Evolutionary conservation across 2,329 filamentous ascomycete species (phyloP).

Genomic region (Amphichorda felina): DNA sequence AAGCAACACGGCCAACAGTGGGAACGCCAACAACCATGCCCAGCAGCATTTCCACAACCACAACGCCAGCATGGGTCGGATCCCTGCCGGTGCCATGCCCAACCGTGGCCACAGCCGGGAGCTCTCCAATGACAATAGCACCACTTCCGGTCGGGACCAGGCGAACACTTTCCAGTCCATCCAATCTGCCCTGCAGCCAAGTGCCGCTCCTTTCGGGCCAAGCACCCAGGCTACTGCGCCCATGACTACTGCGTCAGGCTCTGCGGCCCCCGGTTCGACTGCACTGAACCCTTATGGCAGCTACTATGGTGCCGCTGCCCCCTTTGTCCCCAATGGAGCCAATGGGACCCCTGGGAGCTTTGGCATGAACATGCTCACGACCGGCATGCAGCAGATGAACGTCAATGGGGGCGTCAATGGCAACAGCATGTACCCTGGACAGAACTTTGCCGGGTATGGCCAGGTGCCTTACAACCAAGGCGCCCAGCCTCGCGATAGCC

Average conservation of each 20-base stretch:
- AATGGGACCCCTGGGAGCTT: constrained; percentile 8
- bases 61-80: constrained; percentile 71
- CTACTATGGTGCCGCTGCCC: constrained; percentile 15
- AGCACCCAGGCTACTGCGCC: constrained; percentile 20
- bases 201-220: constrained; percentile 68
- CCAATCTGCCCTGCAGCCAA: constrained; percentile 67
- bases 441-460: constrained; percentile 44
- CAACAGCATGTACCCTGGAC: constrained; percentile 36
- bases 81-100: constrained; percentile 53
- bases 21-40: constrained; percentile 44
- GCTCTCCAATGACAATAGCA: constrained; percentile 40
- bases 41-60: constrained; percentile 62
- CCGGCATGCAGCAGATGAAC: constrained; percentile 57
- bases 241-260: constrained; percentile 10
- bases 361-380: constrained; percentile 49
- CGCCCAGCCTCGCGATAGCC: constrained; percentile 52
- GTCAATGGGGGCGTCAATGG: constrained; percentile 34
- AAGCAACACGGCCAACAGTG: constrained; percentile 22
- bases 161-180: constrained; percentile 43
- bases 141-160: constrained; percentile 29
- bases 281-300: constrained; percentile 17
- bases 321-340: constrained; percentile 11
- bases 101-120: constrained; percentile 61
- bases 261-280: constrained; percentile 11
- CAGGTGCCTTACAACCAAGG: constrained; percentile 35